Evolutionary conservation across 139 green algal species (phyloP), one percentile per base, ranked within the genome.

Genomic region (Microglena sp.): DNA sequence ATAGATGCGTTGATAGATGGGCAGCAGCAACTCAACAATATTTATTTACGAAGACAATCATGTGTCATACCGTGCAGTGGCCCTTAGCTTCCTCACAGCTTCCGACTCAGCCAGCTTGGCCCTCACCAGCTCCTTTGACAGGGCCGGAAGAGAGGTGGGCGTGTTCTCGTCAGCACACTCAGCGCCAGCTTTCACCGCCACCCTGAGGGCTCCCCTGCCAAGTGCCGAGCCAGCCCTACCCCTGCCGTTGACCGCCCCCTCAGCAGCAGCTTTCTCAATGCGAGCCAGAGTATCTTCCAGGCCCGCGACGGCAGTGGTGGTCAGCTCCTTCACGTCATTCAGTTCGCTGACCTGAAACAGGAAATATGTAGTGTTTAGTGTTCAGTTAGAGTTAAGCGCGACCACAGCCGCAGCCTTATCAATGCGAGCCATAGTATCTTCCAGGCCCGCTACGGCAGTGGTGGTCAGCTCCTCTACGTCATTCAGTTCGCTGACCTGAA

Each of bases 31-130:
- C n/a, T n/a, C n/a, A n/a, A n/a, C n/a, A n/a, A n/a, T n/a, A n/a
- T 50, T 11, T 18, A 50, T 18, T 50, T 50, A n/a, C 40, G 11
- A 11, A 50, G 40, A 11, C 40, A 50, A n/a, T 11, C 40, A 11
- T 11, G 11, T 50, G 11, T 18, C 32, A 5, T 28, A 68, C 61
- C 61, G 35, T 8, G 68, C 60, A 33, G 33, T 24, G 1, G 71
- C 79, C 1, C 77, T 57, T 58, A 87, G 71, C 69, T 82, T 85
- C 5, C 69, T 79, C 70, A 55, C 69, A 29, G 70, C 74, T 28
- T 88, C 81, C 26, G 79, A 81, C 61, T 84, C 74, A 0, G 78
- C 70, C 64, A 88, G 66, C 73, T 86, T 83, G 15, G 79, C 64
- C 1, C 80, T 67, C 22, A 87, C 75, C 18, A 90, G 72, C 75